Base-by-base conservation (phyloP, 441 rosid species). In the Jatropha podagrica region DNA sequence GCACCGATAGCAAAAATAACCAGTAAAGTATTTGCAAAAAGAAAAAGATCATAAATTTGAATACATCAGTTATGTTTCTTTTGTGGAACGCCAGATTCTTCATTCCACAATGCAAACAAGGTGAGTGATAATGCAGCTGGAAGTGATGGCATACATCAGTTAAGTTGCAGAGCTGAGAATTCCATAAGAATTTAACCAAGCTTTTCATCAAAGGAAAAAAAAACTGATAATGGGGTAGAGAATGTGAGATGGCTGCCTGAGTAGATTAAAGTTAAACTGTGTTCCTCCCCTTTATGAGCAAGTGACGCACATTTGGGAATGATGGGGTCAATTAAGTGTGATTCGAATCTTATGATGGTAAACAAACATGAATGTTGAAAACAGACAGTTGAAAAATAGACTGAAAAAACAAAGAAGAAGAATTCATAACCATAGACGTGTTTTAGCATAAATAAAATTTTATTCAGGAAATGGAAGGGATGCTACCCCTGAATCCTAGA, bases 191-290 rank as follows among this genome's bases (percentile, higher is more conserved):
- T 38, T 20, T 14, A 23, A 56, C 40, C n/a, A 27, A 37, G 7
- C 7, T 27, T 8, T 32, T 9, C 13, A n/a, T 20, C 27, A 23
- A 59, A 10, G n/a, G 23, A 23, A 32, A 32, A 32, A 46, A 46
- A 5, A 27, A 5, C 40, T 48, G 1, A 26, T 4, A 27, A 64
- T 20, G n/a, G 23, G 68, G 27, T 60, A 12, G 12, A 48, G 46
- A 61, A 61, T 44, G 32, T 5, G 64, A 74, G 52, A 56, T 41
- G 4, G 70, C 63, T 64, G 64, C n/a, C n/a, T 23, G 11, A n/a
- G 48, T 37, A 64, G 76, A 12, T 52, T 54, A 54, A 42, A 64
- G 32, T 26, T 32, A 32, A 32, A 32, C 32, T 32, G 32, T 32
- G 32, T 32, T 32, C 62, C 26, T 44, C 4, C 10, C 26, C 38